phyloP scores from a whole-genome alignment of 2,329 filamentous ascomycete genomes.

The Alternaria solani region DNA sequence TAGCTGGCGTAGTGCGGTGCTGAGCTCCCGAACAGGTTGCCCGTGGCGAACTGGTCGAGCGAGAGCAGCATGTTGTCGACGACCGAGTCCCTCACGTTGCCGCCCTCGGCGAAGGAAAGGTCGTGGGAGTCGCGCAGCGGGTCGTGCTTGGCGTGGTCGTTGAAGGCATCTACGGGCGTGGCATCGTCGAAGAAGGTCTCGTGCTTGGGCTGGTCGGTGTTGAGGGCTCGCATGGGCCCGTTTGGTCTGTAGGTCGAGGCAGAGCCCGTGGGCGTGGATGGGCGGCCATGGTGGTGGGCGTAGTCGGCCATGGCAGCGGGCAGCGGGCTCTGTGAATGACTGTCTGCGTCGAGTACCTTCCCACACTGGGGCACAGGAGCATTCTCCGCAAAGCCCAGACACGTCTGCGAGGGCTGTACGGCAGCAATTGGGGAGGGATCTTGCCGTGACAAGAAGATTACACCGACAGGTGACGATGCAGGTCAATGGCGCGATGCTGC shows the following conservation, averaged over 20 bases:
- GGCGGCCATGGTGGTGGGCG: constrained; percentile 31
- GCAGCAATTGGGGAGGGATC: constrained; percentile 16
- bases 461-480: constrained; percentile 16
- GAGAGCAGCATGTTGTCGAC: constrained; percentile 96
- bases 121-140: constrained; percentile 75
- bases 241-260: constrained; percentile 33
- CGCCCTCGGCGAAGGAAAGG: constrained; percentile 79
- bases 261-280: constrained; percentile 43
- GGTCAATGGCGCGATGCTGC: constrained; percentile 18
- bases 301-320: constrained; percentile 36
- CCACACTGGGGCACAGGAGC: constrained; percentile 33
- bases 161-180: constrained; percentile 43
- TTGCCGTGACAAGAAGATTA: constrained; percentile 20
- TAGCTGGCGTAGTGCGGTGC: constrained; percentile 49
- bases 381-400: constrained; percentile 36
- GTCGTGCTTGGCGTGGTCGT: constrained; percentile 27
- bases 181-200: constrained; percentile 50
- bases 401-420: constrained; percentile 18
- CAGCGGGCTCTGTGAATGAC: constrained; percentile 16
- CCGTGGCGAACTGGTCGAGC: constrained; percentile 71
- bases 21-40: constrained; percentile 27
- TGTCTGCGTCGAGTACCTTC: constrained; percentile 27
- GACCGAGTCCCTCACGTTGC: constrained; percentile 76
- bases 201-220: constrained; percentile 39
- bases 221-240: constrained; percentile 39